These are phyloP conservation scores for Dactylellina haptotyla DNA, from an alignment of 2,329 filamentous ascomycete genomes.

Conservation along the genomic window DNA sequence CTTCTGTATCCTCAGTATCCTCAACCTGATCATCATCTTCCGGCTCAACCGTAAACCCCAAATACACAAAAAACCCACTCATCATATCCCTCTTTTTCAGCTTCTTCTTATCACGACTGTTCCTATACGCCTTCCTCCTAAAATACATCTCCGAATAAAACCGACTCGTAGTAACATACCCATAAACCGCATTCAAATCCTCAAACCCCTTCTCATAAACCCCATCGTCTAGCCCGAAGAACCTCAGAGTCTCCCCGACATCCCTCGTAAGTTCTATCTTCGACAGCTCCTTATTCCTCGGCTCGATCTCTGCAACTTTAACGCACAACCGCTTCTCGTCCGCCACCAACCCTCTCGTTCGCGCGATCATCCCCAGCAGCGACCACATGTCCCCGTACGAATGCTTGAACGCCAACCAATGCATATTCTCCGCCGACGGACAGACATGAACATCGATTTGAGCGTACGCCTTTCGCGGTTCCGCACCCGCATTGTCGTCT, in stretches of 20 bases:
- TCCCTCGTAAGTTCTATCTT: slow-evolving; percentile 71
- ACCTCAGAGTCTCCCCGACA: slow-evolving; percentile 68
- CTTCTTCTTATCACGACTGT: slow-evolving; percentile 56
- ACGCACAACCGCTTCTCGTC: slow-evolving; percentile 73
- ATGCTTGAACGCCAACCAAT: slow-evolving; percentile 75
- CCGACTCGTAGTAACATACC: slow-evolving; percentile 69
- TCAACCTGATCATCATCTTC: slow-evolving; percentile 14
- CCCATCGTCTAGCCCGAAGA: slow-evolving; percentile 70
- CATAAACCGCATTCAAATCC: slow-evolving; percentile 69
- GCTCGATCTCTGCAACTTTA: slow-evolving; percentile 75
- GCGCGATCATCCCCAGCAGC: slow-evolving; percentile 72
- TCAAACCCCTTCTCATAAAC: slow-evolving; percentile 69
- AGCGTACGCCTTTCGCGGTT: slow-evolving; percentile 63
- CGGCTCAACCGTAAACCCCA: slow-evolving; percentile 39
- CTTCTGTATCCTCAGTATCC: slow-evolving; percentile 8
- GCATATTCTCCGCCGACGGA: slow-evolving; percentile 62
- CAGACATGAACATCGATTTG: slow-evolving; percentile 76
- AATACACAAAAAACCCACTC: slow-evolving; percentile 58
- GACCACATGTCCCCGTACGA: slow-evolving; percentile 79
- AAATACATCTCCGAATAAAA: slow-evolving; percentile 67
- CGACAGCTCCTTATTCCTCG: slow-evolving; percentile 67
- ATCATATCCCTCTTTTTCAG: slow-evolving; percentile 57
- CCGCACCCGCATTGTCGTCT: background rate
- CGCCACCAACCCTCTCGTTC: slow-evolving; percentile 73
- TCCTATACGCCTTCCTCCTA: slow-evolving; percentile 44